Evolutionary conservation across 1,284 basidiomycete species (phyloP).

Genomic region (Ustilago crameri): DNA sequence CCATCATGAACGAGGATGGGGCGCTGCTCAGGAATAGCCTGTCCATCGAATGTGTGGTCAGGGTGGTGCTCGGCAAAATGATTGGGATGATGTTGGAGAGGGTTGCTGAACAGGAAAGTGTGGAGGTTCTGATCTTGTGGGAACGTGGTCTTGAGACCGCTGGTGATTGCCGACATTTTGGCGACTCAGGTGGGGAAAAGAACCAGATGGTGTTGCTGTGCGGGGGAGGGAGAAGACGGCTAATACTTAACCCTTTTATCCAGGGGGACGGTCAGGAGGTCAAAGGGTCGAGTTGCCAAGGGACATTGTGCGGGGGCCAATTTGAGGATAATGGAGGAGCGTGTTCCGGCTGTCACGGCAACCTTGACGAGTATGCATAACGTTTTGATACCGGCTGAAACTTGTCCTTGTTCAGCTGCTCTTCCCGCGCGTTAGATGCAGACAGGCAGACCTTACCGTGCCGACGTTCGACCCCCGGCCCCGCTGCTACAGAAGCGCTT

Average conservation of each 20-base stretch:
- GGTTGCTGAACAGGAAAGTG: slow-evolving; percentile 52
- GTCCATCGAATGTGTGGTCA: slow-evolving; percentile 47
- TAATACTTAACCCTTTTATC: slow-evolving; percentile 3
- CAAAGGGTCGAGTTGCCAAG: too few relatives aligned
- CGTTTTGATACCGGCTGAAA: background rate
- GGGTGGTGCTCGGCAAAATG: slow-evolving; percentile 23
- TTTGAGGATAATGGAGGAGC: too few relatives aligned
- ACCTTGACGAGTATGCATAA: background rate
- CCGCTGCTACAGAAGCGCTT: too few relatives aligned
- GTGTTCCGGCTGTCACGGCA: slow-evolving; percentile 6
- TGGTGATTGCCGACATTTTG: slow-evolving; percentile 23
- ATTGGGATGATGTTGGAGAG: slow-evolving; percentile 49
- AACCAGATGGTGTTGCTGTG: too few relatives aligned
- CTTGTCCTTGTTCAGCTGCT: background rate
- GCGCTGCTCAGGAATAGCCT: slow-evolving; percentile 38
- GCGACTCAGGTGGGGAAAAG: background rate
- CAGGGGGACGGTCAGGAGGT: background rate
- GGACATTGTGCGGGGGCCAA: too few relatives aligned
- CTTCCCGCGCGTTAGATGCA: background rate
- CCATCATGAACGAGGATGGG: slow-evolving; percentile 47
- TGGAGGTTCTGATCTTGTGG: slow-evolving; percentile 39
- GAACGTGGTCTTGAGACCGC: slow-evolving; percentile 33
- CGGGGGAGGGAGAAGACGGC: background rate
- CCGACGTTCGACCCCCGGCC: too few relatives aligned
- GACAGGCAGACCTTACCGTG: too few relatives aligned